These are phyloP conservation scores for Claviceps purpurea DNA, from an alignment of 2,329 filamentous ascomycete species.

Conservation along the genomic window DNA sequence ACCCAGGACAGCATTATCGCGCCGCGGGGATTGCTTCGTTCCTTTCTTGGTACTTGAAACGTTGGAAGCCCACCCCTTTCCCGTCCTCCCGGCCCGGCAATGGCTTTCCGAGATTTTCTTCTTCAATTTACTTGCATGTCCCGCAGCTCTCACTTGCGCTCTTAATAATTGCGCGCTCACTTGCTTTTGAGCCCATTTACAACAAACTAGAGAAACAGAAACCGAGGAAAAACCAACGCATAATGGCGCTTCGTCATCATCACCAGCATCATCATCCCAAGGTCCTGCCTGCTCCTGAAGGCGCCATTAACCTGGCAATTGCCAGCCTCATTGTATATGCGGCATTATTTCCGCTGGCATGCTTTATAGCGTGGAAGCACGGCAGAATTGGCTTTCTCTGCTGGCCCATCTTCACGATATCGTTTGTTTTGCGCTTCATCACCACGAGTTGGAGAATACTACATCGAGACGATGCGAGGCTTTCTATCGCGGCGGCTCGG, in stretches of 20 bases:
- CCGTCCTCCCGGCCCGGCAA: conserved; percentile 38
- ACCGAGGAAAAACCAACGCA: neutral
- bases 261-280: neutral
- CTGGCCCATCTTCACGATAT: neutral
- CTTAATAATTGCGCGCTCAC: no score
- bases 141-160: neutral
- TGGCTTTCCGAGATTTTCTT: neutral
- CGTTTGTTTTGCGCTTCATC: neutral
- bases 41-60: no score
- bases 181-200: neutral
- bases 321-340: neutral
- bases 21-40: no score
- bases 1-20: no score
- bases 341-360: neutral
- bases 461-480: neutral
- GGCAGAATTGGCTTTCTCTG: neutral
- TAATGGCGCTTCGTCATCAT: neutral
- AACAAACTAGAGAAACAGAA: neutral
- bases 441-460: neutral
- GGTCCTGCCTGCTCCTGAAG: neutral
- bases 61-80: conserved; percentile 36
- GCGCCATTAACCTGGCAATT: neutral
- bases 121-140: neutral
- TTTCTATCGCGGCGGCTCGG: neutral
- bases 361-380: conserved; percentile 1